These are phyloP conservation scores for Bullera alba DNA, from an alignment of 768 basidiomycete genomes.

Conservation along the genomic window DNA sequence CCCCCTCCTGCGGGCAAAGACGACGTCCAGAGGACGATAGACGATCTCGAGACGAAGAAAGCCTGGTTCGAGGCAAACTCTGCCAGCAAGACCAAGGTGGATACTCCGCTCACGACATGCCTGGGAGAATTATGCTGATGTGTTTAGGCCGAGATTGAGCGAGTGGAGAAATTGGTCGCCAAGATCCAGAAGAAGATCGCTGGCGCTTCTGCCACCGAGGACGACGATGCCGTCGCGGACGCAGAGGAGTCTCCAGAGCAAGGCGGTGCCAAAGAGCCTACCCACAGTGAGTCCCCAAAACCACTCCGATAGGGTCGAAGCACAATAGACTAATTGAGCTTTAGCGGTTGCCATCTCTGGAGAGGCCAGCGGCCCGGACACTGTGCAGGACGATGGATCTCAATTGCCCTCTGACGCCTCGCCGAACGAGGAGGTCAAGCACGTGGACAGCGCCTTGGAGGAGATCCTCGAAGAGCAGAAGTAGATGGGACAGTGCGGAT, in stretches of 20 bases:
- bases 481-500: no score
- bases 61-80: conserved; percentile 93
- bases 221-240: conserved; percentile 13
- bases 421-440: conserved; percentile 25
- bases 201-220: conserved; percentile 12
- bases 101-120: conserved; percentile 1
- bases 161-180: conserved; percentile 41
- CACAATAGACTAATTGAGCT: not conserved
- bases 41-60: conserved; percentile 89
- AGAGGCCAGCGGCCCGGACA: conserved; percentile 25
- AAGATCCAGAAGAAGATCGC: conserved; percentile 45
- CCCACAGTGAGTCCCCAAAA: conserved; percentile 33
- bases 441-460: conserved; percentile 34
- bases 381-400: conserved; percentile 32
- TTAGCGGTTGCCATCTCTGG: conserved; percentile 36
- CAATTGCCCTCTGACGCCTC: conserved; percentile 28
- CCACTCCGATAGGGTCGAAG: not conserved
- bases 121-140: conserved; percentile 3
- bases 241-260: conserved; percentile 11
- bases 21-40: conserved; percentile 76
- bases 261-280: conserved; percentile 38
- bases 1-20: conserved; percentile 69
- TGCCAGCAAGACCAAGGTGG: conserved; percentile 48
- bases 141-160: conserved; percentile 38
- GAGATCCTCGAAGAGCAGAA: conserved; percentile 32